A percentile compares a stretch with the other conserved stretches of the same genome.
Conservation (phyloP, 306 rosid species). For the Abrus pulchellus region DNA sequence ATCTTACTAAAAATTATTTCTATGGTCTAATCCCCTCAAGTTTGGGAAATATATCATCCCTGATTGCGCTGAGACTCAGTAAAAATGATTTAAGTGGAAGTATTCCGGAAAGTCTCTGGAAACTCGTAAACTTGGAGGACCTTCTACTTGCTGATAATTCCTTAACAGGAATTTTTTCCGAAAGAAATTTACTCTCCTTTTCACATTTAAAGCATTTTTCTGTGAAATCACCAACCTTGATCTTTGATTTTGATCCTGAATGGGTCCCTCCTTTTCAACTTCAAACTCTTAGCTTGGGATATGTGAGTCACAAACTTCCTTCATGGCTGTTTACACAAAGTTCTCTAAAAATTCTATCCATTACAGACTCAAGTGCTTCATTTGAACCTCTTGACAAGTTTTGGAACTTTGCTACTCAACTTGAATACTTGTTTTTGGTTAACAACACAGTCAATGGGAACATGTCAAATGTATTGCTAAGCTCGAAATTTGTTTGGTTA, state of each 20-base stretch:
- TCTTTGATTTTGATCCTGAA: conserved; percentile 28
- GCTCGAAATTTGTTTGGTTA: background rate
- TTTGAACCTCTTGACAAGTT: conserved; percentile 36
- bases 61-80: background rate
- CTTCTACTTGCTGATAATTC: background rate
- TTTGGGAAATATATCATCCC: background rate
- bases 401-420: conserved; percentile 23
- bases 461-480: conserved; percentile 40
- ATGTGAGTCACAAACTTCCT: conserved; percentile 43
- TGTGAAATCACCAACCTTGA: background rate
- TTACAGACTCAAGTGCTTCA: background rate
- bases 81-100: background rate
- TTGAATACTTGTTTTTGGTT: background rate
- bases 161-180: conserved; percentile 35
- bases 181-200: conserved; percentile 31
- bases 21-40: background rate
- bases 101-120: background rate
- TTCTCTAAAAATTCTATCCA: background rate
- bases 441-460: conserved; percentile 25
- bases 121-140: background rate
- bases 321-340: conserved; percentile 39
- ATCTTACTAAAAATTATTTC: background rate
- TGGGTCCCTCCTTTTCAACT: too few relatives aligned
- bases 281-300: background rate
- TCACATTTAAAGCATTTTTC: background rate